These are phyloP conservation scores for Apiotrichum brassicae DNA, from an alignment of 1,284 basidiomycete genomes.

Conservation along the genomic window DNA sequence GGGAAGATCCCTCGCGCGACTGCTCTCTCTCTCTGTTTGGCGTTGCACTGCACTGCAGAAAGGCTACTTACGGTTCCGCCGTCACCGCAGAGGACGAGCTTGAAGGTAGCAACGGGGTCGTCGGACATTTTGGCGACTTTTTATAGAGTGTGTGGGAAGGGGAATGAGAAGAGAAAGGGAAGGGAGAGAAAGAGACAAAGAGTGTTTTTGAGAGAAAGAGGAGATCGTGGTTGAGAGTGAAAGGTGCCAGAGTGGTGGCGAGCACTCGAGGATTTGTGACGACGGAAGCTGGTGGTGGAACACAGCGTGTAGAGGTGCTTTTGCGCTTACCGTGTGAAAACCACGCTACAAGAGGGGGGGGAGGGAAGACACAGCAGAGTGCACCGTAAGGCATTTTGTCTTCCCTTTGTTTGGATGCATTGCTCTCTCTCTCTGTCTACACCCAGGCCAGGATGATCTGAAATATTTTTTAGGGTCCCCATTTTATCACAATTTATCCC, in stretches of 20 bases:
- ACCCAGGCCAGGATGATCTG: too few species aligned
- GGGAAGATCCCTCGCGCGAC: too few species aligned
- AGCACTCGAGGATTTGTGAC: not conserved
- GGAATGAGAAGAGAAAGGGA: not conserved
- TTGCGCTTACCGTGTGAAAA: too few species aligned
- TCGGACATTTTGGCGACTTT: constrained; percentile 41
- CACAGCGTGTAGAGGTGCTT: too few species aligned
- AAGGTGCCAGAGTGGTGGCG: not conserved
- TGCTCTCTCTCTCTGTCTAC: not conserved
- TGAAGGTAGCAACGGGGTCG: constrained; percentile 71
- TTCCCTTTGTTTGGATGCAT: not conserved
- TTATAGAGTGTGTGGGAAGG: too few species aligned
- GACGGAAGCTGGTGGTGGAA: not conserved
- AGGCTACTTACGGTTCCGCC: constrained; percentile 78
- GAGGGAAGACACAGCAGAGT: too few species aligned
- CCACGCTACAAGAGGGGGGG: too few species aligned
- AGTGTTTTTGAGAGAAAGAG: not conserved
- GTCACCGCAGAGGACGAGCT: constrained; percentile 93
- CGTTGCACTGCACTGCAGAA: not conserved
- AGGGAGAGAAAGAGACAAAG: not conserved
- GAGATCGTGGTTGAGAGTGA: not conserved
- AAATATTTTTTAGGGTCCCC: not conserved
- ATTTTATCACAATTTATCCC: not conserved
- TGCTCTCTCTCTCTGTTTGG: not conserved
- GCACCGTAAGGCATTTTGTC: not conserved